Evolutionary conservation across 2,329 filamentous ascomycete genomes (phyloP), one percentile per base, ranked within the genome.

Genomic region (Colletotrichum tropicale): DNA sequence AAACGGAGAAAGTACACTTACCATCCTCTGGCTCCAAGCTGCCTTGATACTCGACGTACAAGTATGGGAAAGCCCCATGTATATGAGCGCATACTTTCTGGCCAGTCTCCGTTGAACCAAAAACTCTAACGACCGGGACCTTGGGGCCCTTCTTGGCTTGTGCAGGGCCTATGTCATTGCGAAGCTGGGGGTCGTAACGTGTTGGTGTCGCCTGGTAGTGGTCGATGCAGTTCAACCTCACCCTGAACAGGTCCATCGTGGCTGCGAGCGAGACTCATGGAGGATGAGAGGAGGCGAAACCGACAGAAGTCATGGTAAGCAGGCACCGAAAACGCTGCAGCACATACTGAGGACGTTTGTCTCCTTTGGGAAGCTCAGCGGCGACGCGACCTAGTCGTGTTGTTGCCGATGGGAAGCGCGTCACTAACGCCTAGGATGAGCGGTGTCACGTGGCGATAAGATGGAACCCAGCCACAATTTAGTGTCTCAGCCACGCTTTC

Each of bases 11-110:
- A 70, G 36, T 38, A 30, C 32, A 75, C 91, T 82, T 84, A 96
- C 95, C 94, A 83, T 93, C 90, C 77, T 94, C 90, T 12, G 89
- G 87, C 55, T 88, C 89, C 76, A 97, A 84, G 79, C 90, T 90
- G 26, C 94, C 96, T 64, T 90, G 88, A 83, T 98, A 98, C 83
- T 96, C 94, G 71, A 99, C 89, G 82, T 96, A 98, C n/a, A 98
- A 87, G 82, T 99, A 99, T 2, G 97, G 97, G 80, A 99, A 96
- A 26, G 95, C 96, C 76, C 98, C 97, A 84, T 98, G 97, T 71
- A 99, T 92, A 86, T 99, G 97, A 34, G 95, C 95, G 86, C 97
- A 98, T 18, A 98, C 95, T 82, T 98, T 98, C 85, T 98, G 96
- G 0, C 97, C 97, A 0, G 95, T 97, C 83, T 98, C 95, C 1